A percentile compares a stretch with the other conserved stretches of the same genome.
These are phyloP conservation scores for Stemphylium lycopersici DNA, from an alignment of 2,329 filamentous ascomycete genomes.

Conservation along the genomic window DNA sequence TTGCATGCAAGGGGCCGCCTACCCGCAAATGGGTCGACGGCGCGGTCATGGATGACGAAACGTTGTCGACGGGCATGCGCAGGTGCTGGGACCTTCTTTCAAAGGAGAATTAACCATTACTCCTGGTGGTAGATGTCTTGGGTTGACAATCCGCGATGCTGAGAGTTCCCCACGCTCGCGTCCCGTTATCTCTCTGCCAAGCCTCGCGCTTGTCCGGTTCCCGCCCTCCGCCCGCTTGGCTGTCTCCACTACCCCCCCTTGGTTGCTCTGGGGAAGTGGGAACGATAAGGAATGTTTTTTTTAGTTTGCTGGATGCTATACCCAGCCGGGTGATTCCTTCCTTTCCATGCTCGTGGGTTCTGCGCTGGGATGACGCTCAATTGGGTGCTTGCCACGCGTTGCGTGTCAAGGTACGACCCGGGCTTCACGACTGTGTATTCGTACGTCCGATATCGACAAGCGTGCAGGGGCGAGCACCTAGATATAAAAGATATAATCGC, in stretches of 20 bases:
- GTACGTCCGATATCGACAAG: not conserved
- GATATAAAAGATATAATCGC: slow-evolving; percentile 5
- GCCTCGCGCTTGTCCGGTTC: slow-evolving; percentile 25
- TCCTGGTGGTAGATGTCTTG: not conserved
- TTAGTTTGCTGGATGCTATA: slow-evolving; percentile 18
- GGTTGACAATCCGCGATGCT: too few species aligned
- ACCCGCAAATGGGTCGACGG: slow-evolving; percentile 41
- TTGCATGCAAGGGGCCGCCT: slow-evolving; percentile 21
- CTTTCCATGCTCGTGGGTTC: slow-evolving; percentile 1
- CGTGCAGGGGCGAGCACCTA: slow-evolving; percentile 13
- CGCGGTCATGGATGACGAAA: slow-evolving; percentile 39
- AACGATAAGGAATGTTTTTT: slow-evolving; percentile 31
- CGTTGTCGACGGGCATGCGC: slow-evolving; percentile 47
- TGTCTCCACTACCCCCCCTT: slow-evolving; percentile 25
- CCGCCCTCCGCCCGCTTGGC: slow-evolving; percentile 31
- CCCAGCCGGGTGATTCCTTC: slow-evolving; percentile 22
- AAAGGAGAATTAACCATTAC: not conserved
- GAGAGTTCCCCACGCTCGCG: slow-evolving; percentile 23
- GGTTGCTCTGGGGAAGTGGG: slow-evolving; percentile 15
- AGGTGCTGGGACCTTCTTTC: slow-evolving; percentile 41
- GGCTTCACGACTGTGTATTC: not conserved
- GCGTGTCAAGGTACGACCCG: slow-evolving; percentile 8
- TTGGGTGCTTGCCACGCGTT: slow-evolving; percentile 2
- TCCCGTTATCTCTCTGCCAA: slow-evolving; percentile 40
- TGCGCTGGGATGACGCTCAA: not conserved